Percentiles rank a stretch among this genome's conserved stretches.
Evolutionary conservation across 768 basidiomycete species (phyloP).

Genomic region (Russula earlei): DNA sequence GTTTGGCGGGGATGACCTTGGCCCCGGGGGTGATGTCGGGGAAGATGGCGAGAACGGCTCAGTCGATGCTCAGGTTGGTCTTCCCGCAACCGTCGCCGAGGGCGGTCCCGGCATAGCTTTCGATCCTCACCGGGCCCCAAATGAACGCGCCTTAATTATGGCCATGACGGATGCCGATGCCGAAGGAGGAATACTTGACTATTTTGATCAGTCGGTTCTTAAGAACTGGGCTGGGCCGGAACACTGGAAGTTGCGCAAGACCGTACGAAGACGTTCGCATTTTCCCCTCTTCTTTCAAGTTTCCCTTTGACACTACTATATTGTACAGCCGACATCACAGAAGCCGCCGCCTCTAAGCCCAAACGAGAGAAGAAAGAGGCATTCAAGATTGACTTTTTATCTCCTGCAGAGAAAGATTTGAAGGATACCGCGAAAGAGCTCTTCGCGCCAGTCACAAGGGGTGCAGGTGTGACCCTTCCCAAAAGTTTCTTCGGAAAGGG

Average conservation of each 20-base stretch:
- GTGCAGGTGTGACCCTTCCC: slow-evolving; percentile 58
- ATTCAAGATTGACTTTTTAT: slow-evolving; percentile 73
- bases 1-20: slow-evolving; percentile 27
- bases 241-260: slow-evolving; percentile 90
- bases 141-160: slow-evolving; percentile 74
- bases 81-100: slow-evolving; percentile 36
- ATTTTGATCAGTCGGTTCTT: slow-evolving; percentile 77
- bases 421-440: slow-evolving; percentile 60
- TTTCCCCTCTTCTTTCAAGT: slow-evolving; percentile 1
- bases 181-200: slow-evolving; percentile 65
- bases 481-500: slow-evolving; percentile 16
- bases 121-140: slow-evolving; percentile 72
- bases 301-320: slow-evolving; percentile 8
- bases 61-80: slow-evolving; percentile 30
- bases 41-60: slow-evolving; percentile 37
- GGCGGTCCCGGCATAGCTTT: slow-evolving; percentile 62
- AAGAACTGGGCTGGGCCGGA: slow-evolving; percentile 99
- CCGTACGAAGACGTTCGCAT: slow-evolving; percentile 64
- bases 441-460: slow-evolving; percentile 69
- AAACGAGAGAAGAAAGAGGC: slow-evolving; percentile 71
- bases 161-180: slow-evolving; percentile 67
- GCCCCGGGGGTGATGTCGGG: slow-evolving; percentile 20
- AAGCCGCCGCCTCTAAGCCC: slow-evolving; percentile 39
- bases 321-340: slow-evolving; percentile 38
- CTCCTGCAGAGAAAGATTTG: slow-evolving; percentile 47